Evolutionary conservation across 192 early-diverging fungal genomes (phyloP).

Genomic region (Coemansia sp.): DNA sequence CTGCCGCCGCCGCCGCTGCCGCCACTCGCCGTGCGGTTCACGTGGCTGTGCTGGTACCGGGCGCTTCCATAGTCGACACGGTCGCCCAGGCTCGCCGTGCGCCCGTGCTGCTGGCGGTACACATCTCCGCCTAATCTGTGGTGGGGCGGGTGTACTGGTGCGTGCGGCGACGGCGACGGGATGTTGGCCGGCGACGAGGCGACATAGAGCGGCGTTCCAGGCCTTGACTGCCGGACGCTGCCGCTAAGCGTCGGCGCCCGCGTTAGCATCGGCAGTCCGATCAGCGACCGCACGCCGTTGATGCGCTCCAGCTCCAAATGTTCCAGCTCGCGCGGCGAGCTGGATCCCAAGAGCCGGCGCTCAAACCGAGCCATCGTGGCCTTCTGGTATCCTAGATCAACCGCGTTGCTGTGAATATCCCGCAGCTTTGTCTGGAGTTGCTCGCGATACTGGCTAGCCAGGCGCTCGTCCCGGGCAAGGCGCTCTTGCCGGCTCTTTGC

Average conservation of each 20-base stretch:
- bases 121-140: background rate
- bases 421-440: slow-evolving; percentile 21
- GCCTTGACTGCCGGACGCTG: slow-evolving; percentile 38
- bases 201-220: slow-evolving; percentile 34
- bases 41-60: background rate
- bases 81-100: slow-evolving; percentile 26
- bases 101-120: slow-evolving; percentile 17
- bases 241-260: slow-evolving; percentile 10
- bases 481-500: slow-evolving; percentile 35
- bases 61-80: background rate
- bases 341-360: slow-evolving; percentile 32
- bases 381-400: slow-evolving; percentile 38
- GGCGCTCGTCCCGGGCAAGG: slow-evolving; percentile 26
- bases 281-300: slow-evolving; percentile 40
- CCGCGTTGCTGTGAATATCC: slow-evolving; percentile 20
- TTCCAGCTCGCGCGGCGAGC: slow-evolving; percentile 36
- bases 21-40: background rate
- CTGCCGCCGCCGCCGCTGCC: background rate
- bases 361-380: slow-evolving; percentile 33
- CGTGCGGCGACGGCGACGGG: slow-evolving; percentile 6
- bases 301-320: slow-evolving; percentile 43
- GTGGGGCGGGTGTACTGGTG: background rate
- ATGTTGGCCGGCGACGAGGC: slow-evolving; percentile 24
- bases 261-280: slow-evolving; percentile 38
- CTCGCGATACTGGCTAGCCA: slow-evolving; percentile 31